Base-by-base conservation (phyloP, 306 rosid species). In the Citrullus mucosospermus region DNA sequence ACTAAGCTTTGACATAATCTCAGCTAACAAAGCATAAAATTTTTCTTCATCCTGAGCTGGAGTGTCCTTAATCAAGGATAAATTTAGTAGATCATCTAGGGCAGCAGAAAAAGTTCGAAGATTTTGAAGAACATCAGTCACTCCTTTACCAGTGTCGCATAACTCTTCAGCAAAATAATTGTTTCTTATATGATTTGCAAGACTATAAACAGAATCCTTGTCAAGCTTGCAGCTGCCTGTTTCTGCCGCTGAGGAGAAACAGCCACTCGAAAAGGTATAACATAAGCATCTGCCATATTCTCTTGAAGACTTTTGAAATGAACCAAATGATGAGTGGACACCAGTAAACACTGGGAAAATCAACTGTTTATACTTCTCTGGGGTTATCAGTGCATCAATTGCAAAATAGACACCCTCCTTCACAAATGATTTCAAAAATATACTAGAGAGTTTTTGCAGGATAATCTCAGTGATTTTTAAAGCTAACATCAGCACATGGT, bases 371-470 rank as follows among this genome's bases (percentile, higher is more conserved):
- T 88, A 92, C 74, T 84, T 87, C 78, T 90, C 99, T 4, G 93
- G 90, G 28, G 84, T 76, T 82, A 87, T 84, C 59, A 96, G 86
- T 36, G 96, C 91, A 79, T 91, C 90, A 43, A 96, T 89, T 51
- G 98, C 96, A 84, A 93, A 93, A 86, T 86, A 88, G 78, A 93
- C 93, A 78, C 99, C 99, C 85, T 96, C 99, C 85, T 96, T 96
- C 28, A 96, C 78, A 81, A 96, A 96, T 50, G 93, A 86, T 62
- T 85, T 87, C 41, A 93, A 81, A 86, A 96, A 91, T 79, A 41
- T 44, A 88, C 87, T 85, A 73, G 94, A 88, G 81, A 86, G 91
- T 80, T 89, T 93, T 41, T 85, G 91, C 81, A 93, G 93, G 85
- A 93, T 85, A 79, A 91, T 88, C 84, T 96, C 98, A 74, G 93